Evolutionary conservation across 2,329 filamentous ascomycete genomes (phyloP).

Genomic region (Plectosphaerella sp.): DNA sequence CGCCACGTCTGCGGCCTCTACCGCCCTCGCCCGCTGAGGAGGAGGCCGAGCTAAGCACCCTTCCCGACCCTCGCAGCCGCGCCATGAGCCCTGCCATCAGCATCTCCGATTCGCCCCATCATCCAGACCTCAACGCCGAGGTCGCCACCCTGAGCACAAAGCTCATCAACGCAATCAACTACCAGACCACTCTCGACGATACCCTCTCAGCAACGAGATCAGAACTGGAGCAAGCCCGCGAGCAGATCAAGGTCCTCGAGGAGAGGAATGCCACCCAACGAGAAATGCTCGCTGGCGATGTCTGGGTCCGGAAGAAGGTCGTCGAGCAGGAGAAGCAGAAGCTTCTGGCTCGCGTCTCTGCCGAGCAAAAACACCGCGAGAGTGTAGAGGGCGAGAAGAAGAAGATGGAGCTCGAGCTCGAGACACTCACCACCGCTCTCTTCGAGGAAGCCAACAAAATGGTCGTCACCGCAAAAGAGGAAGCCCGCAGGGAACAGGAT

Average conservation of each 20-base stretch:
- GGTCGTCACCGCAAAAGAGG: slow-evolving; percentile 87
- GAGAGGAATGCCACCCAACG: slow-evolving; percentile 60
- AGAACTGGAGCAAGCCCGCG: slow-evolving; percentile 71
- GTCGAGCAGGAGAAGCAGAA: slow-evolving; percentile 68
- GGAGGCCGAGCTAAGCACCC: slow-evolving; percentile 62
- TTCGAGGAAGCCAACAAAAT: slow-evolving; percentile 99
- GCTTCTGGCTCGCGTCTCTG: slow-evolving; percentile 53
- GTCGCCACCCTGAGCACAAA: slow-evolving; percentile 91
- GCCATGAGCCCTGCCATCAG: slow-evolving; percentile 40
- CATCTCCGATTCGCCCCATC: slow-evolving; percentile 28
- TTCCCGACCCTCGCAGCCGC: slow-evolving; percentile 60
- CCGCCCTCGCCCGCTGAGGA: slow-evolving; percentile 40
- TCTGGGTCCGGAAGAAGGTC: slow-evolving; percentile 70
- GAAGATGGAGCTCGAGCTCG: slow-evolving; percentile 86
- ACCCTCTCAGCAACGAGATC: slow-evolving; percentile 75
- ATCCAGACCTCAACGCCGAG: slow-evolving; percentile 62
- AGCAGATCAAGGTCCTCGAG: slow-evolving; percentile 66
- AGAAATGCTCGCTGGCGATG: slow-evolving; percentile 66
- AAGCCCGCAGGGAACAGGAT: slow-evolving; percentile 81
- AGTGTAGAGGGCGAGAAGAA: slow-evolving; percentile 75
- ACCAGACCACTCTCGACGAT: slow-evolving; percentile 89
- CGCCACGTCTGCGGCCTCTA: slow-evolving; percentile 25
- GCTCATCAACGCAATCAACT: slow-evolving; percentile 94
- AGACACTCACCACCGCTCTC: slow-evolving; percentile 84
- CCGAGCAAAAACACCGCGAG: slow-evolving; percentile 61